Evolutionary conservation across 2,329 filamentous ascomycete genomes (phyloP).

Genomic region (Tolypocladium amazonense): DNA sequence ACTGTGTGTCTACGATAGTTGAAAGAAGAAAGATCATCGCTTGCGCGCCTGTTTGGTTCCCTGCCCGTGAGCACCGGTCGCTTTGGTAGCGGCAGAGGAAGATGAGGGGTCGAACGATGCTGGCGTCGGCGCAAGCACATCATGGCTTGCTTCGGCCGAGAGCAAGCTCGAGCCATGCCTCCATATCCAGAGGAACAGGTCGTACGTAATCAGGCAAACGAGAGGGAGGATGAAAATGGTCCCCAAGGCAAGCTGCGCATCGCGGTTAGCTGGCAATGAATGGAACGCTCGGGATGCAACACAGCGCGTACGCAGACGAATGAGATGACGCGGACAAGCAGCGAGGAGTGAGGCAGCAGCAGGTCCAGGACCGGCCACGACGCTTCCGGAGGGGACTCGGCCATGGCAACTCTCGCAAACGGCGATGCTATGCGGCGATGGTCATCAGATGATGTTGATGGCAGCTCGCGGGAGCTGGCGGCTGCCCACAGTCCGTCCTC

Average conservation of each 20-base stretch:
- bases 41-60: constrained; percentile 2
- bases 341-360: constrained; percentile 18
- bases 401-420: constrained; percentile 12
- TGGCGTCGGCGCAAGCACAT: background rate
- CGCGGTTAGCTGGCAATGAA: background rate
- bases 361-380: constrained; percentile 15
- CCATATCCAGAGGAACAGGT: constrained; percentile 43
- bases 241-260: constrained; percentile 29
- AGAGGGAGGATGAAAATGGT: constrained; percentile 36
- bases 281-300: background rate
- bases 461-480: background rate
- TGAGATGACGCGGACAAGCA: constrained; percentile 24
- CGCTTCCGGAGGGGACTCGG: constrained; percentile 9
- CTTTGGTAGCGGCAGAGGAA: background rate
- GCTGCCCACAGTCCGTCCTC: background rate
- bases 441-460: background rate
- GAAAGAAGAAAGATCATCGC: background rate
- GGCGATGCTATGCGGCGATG: background rate
- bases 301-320: constrained; percentile 23
- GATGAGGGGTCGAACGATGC: background rate
- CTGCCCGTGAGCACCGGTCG: background rate
- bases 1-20: background rate
- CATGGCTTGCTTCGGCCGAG: background rate
- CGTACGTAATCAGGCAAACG: constrained; percentile 35
- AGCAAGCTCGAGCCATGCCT: constrained; percentile 23